These are phyloP conservation scores for Oryza nivara DNA, from an alignment of 176 grass and related monocot genomes.

Conservation along the genomic window DNA sequence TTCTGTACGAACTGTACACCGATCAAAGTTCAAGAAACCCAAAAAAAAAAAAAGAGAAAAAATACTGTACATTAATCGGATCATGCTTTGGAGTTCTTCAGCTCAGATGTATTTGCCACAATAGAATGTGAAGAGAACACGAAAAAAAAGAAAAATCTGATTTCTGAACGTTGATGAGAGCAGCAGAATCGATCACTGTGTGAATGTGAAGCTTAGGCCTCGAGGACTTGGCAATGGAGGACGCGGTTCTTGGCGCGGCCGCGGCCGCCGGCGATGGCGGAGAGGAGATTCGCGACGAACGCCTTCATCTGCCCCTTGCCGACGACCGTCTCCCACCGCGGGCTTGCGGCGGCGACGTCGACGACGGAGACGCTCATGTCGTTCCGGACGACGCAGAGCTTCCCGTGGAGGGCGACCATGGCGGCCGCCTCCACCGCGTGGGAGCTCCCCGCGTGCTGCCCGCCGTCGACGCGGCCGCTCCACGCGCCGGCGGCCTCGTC, in stretches of 20 bases:
- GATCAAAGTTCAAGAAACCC: not conserved
- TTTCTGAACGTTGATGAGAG: not conserved
- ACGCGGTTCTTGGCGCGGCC: conserved; percentile 51
- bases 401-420: conserved; percentile 56
- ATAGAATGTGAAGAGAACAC: not conserved
- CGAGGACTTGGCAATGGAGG: conserved; percentile 86
- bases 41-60: not conserved
- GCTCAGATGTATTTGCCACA: not conserved
- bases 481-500: conserved; percentile 52
- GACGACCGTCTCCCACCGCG: conserved; percentile 58
- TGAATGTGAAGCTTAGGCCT: conserved; percentile 46
- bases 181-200: not conserved
- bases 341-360: conserved; percentile 34
- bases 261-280: conserved; percentile 60
- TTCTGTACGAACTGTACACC: not conserved
- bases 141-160: not conserved
- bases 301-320: conserved; percentile 57
- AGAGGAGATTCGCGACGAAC: conserved; percentile 58
- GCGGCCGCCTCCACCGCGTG: conserved; percentile 65
- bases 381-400: conserved; percentile 75
- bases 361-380: conserved; percentile 76
- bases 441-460: conserved; percentile 66
- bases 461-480: conserved; percentile 50
- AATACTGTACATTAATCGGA: not conserved
- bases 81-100: not conserved